phyloP scores from a whole-genome alignment of 768 basidiomycete genomes.

The Rhodocollybia butyracea region DNA sequence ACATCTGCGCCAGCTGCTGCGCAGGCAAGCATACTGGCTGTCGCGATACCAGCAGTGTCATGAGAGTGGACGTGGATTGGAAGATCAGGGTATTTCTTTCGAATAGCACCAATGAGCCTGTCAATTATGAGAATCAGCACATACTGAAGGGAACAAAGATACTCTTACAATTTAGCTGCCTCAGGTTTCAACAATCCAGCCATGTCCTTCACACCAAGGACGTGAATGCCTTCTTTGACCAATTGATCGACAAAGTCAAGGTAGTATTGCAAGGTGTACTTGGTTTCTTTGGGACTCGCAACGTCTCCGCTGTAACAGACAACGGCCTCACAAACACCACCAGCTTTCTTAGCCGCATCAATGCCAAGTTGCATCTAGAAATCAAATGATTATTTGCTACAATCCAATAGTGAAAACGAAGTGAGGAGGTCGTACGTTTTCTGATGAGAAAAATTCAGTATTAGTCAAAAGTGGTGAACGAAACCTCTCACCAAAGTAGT shows the following conservation, averaged over 20 bases:
- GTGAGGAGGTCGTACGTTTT: slow-evolving; percentile 55
- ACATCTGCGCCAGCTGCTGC: slow-evolving; percentile 98
- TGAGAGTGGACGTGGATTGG: slow-evolving; percentile 99
- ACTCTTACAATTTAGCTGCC: slow-evolving; percentile 80
- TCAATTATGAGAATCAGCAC: slow-evolving; percentile 7
- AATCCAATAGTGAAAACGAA: background rate
- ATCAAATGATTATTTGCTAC: background rate
- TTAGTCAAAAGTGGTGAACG: background rate
- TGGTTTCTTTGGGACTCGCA: slow-evolving; percentile 89
- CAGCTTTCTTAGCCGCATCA: slow-evolving; percentile 99
- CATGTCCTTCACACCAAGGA: slow-evolving; percentile 99
- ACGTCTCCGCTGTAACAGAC: slow-evolving; percentile 99
- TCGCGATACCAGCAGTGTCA: slow-evolving; percentile 97
- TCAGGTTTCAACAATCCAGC: slow-evolving; percentile 94
- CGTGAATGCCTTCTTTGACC: slow-evolving; percentile 92
- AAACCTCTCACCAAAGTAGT: slow-evolving; percentile 81
- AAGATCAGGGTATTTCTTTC: slow-evolving; percentile 93
- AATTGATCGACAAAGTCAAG: slow-evolving; percentile 93
- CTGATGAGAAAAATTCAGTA: slow-evolving; percentile 32
- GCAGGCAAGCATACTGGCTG: slow-evolving; percentile 95
- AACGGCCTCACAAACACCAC: slow-evolving; percentile 95
- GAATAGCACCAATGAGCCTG: slow-evolving; percentile 90
- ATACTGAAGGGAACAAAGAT: background rate
- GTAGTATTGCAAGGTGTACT: slow-evolving; percentile 98
- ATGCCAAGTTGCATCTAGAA: slow-evolving; percentile 93